These are phyloP conservation scores for Barbarea vulgaris DNA, from an alignment of 345 rosid species.

Conservation along the genomic window DNA sequence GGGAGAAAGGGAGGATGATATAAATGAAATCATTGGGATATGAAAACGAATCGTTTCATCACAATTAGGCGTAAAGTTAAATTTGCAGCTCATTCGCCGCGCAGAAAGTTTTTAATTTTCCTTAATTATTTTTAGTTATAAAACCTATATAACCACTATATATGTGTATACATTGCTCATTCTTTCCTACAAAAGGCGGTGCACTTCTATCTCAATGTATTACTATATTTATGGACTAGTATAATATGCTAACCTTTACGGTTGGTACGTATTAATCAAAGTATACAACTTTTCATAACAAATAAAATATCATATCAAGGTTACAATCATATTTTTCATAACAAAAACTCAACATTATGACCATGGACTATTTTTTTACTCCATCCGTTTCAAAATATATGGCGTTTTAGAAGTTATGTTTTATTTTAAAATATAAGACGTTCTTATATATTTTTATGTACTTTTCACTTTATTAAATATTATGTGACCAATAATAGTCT, in stretches of 20 bases:
- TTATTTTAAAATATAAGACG: too few relatives aligned
- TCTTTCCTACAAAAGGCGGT: conserved; percentile 33
- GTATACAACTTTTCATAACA: neutral
- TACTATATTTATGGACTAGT: conserved; percentile 13
- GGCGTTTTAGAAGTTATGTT: too few relatives aligned
- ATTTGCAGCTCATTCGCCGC: conserved; percentile 44
- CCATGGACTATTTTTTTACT: too few relatives aligned
- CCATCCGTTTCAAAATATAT: too few relatives aligned
- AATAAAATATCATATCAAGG: neutral
- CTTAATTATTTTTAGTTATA: neutral
- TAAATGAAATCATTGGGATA: conserved; percentile 45
- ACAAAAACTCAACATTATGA: neutral
- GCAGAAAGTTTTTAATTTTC: conserved; percentile 35
- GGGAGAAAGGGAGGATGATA: conserved; percentile 33
- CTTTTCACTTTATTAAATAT: too few relatives aligned
- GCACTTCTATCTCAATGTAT: conserved; percentile 28
- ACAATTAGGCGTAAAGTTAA: conserved; percentile 43
- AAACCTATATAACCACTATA: conserved; percentile 7
- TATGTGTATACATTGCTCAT: conserved; percentile 7
- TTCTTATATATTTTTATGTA: too few relatives aligned
- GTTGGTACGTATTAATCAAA: conserved; percentile 24
- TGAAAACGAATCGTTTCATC: conserved; percentile 36
- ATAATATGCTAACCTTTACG: conserved; percentile 6
- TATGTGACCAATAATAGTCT: too few relatives aligned
- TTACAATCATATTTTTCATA: neutral